Percentiles rank a stretch among this genome's conserved stretches.
phyloP scores from a whole-genome alignment of 305 asterid genomes.

The Coffea humblotiana region DNA sequence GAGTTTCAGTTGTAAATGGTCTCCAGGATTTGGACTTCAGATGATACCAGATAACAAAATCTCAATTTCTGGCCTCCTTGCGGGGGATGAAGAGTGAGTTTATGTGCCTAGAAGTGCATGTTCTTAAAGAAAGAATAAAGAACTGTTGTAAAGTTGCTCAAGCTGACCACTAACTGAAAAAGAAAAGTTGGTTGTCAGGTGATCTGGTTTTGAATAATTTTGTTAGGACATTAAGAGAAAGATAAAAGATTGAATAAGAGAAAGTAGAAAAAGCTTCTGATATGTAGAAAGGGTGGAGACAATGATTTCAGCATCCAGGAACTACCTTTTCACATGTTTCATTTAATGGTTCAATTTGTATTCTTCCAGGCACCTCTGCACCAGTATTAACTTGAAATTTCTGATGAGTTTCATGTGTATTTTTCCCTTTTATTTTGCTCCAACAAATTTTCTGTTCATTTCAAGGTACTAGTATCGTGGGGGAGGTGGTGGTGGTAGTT shows the following conservation, averaged over 20 bases:
- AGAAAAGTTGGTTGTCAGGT: too few species aligned
- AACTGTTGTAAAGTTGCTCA: not conserved
- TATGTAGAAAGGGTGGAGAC: not conserved
- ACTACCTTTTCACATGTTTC: not conserved
- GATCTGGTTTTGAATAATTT: too few species aligned
- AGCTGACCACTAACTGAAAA: too few species aligned
- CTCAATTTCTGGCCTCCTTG: not conserved
- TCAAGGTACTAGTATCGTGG: too few species aligned
- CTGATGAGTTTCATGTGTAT: not conserved
- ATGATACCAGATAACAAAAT: not conserved
- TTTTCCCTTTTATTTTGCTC: not conserved
- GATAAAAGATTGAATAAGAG: not conserved
- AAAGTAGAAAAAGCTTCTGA: not conserved
- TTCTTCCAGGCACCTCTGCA: not conserved
- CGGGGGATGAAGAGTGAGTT: not conserved
- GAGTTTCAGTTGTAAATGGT: not conserved
- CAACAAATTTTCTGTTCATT: too few species aligned
- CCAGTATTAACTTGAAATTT: not conserved
- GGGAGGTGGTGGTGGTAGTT: not conserved
- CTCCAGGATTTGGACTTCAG: not conserved
- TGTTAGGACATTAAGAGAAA: too few species aligned
- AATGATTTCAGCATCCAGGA: not conserved
- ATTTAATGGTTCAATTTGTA: too few species aligned
- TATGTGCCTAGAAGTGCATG: not conserved
- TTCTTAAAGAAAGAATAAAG: not conserved